Conservation (phyloP, 2,329 filamentous ascomycete species). For the Exserohilum rostratum region DNA sequence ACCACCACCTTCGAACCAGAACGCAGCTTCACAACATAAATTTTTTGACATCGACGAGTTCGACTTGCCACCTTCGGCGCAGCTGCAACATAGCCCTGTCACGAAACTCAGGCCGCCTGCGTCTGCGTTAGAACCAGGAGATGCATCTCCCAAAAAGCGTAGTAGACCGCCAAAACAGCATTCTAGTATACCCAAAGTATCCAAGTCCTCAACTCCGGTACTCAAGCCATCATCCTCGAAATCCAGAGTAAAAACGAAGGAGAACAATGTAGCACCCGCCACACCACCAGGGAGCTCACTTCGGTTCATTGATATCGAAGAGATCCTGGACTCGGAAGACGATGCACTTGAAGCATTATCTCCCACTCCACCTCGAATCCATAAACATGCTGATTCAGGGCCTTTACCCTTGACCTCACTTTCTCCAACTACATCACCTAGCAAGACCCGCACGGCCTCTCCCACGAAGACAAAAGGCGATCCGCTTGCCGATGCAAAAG, state of each 20-base stretch:
- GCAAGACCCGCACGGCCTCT: not conserved
- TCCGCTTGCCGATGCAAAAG: not conserved
- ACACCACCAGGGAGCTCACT: slow-evolving; percentile 26
- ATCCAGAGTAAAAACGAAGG: slow-evolving; percentile 1
- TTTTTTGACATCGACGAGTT: slow-evolving; percentile 39
- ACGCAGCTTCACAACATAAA: slow-evolving; percentile 24
- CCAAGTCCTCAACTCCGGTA: slow-evolving; percentile 6
- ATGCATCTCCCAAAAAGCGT: slow-evolving; percentile 26
- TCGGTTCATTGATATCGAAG: slow-evolving; percentile 45
- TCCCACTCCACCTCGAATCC: slow-evolving; percentile 43
- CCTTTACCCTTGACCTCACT: slow-evolving; percentile 23
- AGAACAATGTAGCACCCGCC: not conserved
- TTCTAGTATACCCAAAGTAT: slow-evolving; percentile 8
- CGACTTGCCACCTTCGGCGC: slow-evolving; percentile 19
- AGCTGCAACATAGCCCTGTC: slow-evolving; percentile 4
- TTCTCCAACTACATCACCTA: slow-evolving; percentile 3
- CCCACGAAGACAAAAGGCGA: not conserved
- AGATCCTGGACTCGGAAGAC: slow-evolving; percentile 50
- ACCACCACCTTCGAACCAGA: slow-evolving; percentile 37
- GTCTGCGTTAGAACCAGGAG: slow-evolving; percentile 1
- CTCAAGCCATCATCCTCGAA: slow-evolving; percentile 6
- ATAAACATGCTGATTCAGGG: slow-evolving; percentile 20
- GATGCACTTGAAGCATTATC: slow-evolving; percentile 37
- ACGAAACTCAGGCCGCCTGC: not conserved
- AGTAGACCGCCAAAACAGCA: slow-evolving; percentile 29